Evolutionary conservation across 2,329 filamentous ascomycete species (phyloP).

Genomic region (Microcera coccophila): DNA sequence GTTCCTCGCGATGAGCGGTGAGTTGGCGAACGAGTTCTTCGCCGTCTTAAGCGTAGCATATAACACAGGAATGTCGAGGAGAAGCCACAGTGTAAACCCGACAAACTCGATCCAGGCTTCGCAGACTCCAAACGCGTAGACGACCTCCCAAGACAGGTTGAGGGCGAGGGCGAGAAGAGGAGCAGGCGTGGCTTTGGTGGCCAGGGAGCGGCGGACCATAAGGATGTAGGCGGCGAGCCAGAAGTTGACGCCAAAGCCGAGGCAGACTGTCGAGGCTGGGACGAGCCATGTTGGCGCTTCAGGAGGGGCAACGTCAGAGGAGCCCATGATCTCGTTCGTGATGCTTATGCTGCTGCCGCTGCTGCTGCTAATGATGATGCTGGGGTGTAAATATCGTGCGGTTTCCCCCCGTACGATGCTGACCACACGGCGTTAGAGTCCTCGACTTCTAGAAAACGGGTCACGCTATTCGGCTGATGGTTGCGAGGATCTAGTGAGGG

Average conservation of each 20-base stretch:
- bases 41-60: slow-evolving; percentile 44
- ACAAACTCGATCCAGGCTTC: slow-evolving; percentile 41
- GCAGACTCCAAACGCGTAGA: slow-evolving; percentile 46
- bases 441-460: too few species aligned
- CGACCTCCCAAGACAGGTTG: slow-evolving; percentile 51
- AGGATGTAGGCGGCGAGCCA: slow-evolving; percentile 46
- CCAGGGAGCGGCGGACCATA: slow-evolving; percentile 43
- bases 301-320: slow-evolving; percentile 36
- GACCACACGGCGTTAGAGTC: too few species aligned
- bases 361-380: too few species aligned
- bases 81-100: slow-evolving; percentile 46
- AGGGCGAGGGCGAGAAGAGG: slow-evolving; percentile 45
- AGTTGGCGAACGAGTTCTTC: slow-evolving; percentile 39
- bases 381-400: background rate
- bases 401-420: too few species aligned
- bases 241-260: slow-evolving; percentile 36
- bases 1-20: slow-evolving; percentile 40
- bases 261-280: slow-evolving; percentile 32
- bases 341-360: too few species aligned
- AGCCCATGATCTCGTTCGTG: slow-evolving; percentile 33
- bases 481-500: too few species aligned
- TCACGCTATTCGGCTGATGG: too few species aligned
- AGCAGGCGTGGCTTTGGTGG: slow-evolving; percentile 47
- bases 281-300: slow-evolving; percentile 37
- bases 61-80: slow-evolving; percentile 46